Evolutionary conservation across 1,284 basidiomycete genomes (phyloP).

Genomic region (Wallemia mellicola): DNA sequence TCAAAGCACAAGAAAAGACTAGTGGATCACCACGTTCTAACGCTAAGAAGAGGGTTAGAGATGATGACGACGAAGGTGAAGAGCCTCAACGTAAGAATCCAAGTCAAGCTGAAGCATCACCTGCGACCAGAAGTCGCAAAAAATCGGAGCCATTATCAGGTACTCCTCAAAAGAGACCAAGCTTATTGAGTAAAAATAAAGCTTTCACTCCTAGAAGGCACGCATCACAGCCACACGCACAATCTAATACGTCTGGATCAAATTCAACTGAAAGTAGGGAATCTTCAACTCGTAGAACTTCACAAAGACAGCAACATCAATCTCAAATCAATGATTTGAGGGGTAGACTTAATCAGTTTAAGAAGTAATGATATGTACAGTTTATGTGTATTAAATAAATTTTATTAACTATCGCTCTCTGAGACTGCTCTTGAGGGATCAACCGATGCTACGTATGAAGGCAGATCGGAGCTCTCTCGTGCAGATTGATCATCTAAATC

Average conservation of each 20-base stretch:
- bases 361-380: not conserved
- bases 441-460: not conserved
- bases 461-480: not conserved
- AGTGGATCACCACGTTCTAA: not conserved
- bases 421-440: not conserved
- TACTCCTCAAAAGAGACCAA: not conserved
- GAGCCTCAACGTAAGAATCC: not conserved
- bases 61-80: not conserved
- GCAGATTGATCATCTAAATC: not conserved
- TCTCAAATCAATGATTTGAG: not conserved
- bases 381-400: not conserved
- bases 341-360: not conserved
- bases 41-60: not conserved
- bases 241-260: not conserved
- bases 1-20: too few relatives aligned
- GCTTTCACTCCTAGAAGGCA: not conserved
- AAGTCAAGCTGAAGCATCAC: not conserved
- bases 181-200: not conserved
- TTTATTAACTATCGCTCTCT: not conserved
- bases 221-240: not conserved
- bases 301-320: not conserved
- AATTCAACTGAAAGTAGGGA: not conserved
- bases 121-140: not conserved
- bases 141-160: not conserved
- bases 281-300: not conserved